phyloP scores from a whole-genome alignment of 257 asterid species.

The Nicotiana tabacum region DNA sequence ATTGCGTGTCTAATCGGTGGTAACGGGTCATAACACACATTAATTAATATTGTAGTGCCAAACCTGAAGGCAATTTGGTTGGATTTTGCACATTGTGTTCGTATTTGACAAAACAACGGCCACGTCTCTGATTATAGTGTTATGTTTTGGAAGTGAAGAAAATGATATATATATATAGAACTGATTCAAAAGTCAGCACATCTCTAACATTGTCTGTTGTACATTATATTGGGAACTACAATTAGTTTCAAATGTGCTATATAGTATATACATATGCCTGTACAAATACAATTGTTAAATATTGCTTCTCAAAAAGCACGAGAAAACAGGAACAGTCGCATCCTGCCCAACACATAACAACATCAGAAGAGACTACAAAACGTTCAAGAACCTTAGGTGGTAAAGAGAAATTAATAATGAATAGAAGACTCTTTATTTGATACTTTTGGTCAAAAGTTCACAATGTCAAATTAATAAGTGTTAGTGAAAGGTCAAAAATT shows the following conservation, averaged over 20 bases:
- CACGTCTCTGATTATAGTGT: no score
- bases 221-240: no score
- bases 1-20: not conserved
- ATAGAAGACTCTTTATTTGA: not conserved
- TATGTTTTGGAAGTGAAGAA: no score
- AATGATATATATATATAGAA: no score
- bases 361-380: not conserved
- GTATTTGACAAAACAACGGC: not conserved
- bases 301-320: not conserved
- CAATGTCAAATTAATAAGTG: not conserved
- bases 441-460: not conserved
- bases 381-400: not conserved
- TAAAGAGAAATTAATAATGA: not conserved
- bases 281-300: not conserved
- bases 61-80: not conserved
- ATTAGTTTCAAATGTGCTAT: no score
- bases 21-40: not conserved
- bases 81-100: not conserved
- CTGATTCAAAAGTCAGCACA: no score
- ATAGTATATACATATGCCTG: not conserved
- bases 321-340: not conserved
- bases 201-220: no score
- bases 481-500: not conserved
- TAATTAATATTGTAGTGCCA: not conserved
- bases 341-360: no score